Evolutionary conservation across 805 yeast species (phyloP).

Genomic region (Hanseniaspora clermontiae): DNA sequence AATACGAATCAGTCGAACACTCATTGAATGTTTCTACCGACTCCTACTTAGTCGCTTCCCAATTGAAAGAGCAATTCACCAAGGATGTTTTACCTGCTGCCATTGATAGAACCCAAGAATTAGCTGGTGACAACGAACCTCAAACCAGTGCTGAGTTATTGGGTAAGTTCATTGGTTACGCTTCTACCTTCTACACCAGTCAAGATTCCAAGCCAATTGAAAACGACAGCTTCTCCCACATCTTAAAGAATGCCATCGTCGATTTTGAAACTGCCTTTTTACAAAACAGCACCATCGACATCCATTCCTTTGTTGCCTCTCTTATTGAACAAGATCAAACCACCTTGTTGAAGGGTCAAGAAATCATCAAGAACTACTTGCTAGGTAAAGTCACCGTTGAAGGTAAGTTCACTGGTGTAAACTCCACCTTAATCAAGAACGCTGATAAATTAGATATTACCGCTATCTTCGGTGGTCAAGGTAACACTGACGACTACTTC

Average conservation of each 20-base stretch:
- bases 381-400: constrained; percentile 40
- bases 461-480: constrained; percentile 98
- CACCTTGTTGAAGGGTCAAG: constrained; percentile 55
- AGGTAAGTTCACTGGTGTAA: constrained; percentile 38
- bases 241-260: constrained; percentile 52
- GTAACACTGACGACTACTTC: constrained; percentile 93
- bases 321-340: constrained; percentile 43
- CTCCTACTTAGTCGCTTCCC: constrained; percentile 67
- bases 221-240: constrained; percentile 31
- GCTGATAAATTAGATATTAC: constrained; percentile 48
- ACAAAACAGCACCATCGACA: constrained; percentile 44
- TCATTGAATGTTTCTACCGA: constrained; percentile 76
- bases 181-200: constrained; percentile 35
- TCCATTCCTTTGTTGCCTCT: constrained; percentile 75
- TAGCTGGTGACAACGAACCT: constrained; percentile 80
- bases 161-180: constrained; percentile 69
- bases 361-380: constrained; percentile 68
- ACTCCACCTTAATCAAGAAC: constrained; percentile 45
- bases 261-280: constrained; percentile 80
- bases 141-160: constrained; percentile 73
- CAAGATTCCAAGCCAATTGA: constrained; percentile 27
- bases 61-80: constrained; percentile 73
- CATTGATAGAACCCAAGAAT: constrained; percentile 59
- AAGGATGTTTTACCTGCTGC: constrained; percentile 48
- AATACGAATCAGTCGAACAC: constrained; percentile 81